phyloP scores from a whole-genome alignment of 108 stramenopile genomes.

The Pseudonitzschia pungens region DNA sequence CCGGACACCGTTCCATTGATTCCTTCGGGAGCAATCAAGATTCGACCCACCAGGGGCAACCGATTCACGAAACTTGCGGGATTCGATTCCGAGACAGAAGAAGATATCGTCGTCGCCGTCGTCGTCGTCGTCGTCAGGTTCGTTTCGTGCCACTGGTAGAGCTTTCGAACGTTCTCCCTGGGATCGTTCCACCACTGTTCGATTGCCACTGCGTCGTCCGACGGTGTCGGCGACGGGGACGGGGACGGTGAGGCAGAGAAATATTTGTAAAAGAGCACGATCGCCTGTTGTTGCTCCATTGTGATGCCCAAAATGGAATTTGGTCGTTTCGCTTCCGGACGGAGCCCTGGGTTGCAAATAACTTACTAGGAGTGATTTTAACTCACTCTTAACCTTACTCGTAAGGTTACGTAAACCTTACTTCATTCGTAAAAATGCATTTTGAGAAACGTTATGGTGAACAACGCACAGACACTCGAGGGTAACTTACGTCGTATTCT shows the following conservation, averaged over 20 bases:
- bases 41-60: conserved; percentile 53
- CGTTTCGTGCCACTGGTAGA: conserved; percentile 14
- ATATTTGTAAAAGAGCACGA: conserved; percentile 18
- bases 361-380: no score
- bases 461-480: no score
- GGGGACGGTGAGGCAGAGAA: conserved; percentile 9
- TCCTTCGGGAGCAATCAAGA: conserved; percentile 64
- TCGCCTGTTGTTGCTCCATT: conserved; percentile 12
- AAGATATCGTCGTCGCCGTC: not conserved
- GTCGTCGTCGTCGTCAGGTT: not conserved
- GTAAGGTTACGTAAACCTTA: no score
- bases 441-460: no score
- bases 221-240: not conserved
- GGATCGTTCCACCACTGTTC: conserved; percentile 13
- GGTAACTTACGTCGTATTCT: no score
- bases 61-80: conserved; percentile 31
- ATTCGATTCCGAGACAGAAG: not conserved
- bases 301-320: not conserved
- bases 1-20: conserved; percentile 79
- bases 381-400: no score
- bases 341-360: not conserved
- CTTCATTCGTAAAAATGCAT: no score
- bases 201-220: not conserved
- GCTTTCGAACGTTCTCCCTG: not conserved
- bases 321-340: not conserved